Base-by-base conservation (phyloP, 768 basidiomycete genomes). In the Leccinum obscurum region DNA sequence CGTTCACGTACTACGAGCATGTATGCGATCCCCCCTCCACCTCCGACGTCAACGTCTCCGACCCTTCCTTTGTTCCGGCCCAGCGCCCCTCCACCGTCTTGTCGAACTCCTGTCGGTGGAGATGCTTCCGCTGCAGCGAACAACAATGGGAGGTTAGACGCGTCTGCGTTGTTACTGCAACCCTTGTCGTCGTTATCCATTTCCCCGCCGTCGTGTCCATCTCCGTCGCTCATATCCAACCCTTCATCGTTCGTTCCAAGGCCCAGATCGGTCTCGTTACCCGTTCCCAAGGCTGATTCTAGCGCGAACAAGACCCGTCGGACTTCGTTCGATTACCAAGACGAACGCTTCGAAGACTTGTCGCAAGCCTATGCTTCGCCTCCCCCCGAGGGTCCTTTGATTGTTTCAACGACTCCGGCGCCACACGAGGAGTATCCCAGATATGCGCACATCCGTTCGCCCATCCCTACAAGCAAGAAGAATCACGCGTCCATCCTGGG, bases 1-100 rank as follows among this genome's bases (percentile, higher is more conserved):
- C 74, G 72, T n/a, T 55, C 61, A 55, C 72, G 74, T 35, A 74
- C 72, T 17, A 64, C 59, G 26, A 74, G 72, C 52, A 75, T 75
- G 67, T 65, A 69, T 39, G 54, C 59, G 20, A 24, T 20, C 11
- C 39, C 64, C 10, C 55, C 67, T 17, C 32, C 64, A 4, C 11
- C 61, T 11, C 48, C 57, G 8, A 7, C 54, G 39, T 24, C 63
- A 22, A 44, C 61, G 3, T 50, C 61, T 3, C 61, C 66, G 22
- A 26, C 52, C 26, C 66, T 64, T 51, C 69, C 70, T 4, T 60
- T 65, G 56, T 64, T 72, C 49, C 65, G 64, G 14, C 65, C 74
- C 34, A 61, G 56, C 37, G 68, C 67, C 15, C 74, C 70, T 34
- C 63, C 67, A 6, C 74, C 67, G 13, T 65, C 71, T 49, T 68